Base-by-base conservation (phyloP, 169 alveolate genomes). In the Pseudocohnilembus persalinus region DNA sequence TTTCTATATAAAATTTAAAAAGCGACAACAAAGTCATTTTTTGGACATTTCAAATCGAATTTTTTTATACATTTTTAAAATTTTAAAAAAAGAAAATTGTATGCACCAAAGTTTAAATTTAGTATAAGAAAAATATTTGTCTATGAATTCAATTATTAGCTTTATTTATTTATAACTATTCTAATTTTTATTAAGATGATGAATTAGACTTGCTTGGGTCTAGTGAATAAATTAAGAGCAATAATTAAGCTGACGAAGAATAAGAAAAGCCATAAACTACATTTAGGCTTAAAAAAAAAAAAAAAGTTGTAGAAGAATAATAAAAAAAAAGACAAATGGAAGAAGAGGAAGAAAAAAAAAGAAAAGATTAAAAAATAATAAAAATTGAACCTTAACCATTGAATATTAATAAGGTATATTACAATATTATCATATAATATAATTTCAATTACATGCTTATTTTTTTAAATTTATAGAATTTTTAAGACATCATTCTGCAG, bases 281-380 rank as follows among this genome's bases (percentile, higher is more conserved):
- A 11, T 77, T 77, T 33, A 77, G 28, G 28, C 31, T 33, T 27
- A 77, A 33, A 34, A 77, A 77, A 77, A 77, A 77, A 72, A 77
- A 77, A 33, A 77, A 33, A 33, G 72, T 77, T 1, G 65, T 33
- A 77, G 82, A 27, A 33, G 73, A 0, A 6, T 34, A 4, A 33
- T 4, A 49, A 49, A 77, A 77, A 20, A 63, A 33, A 6, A 33
- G 24, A 26, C 31, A 77, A 31, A 20, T 31, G 33, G 29, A 33
- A 0, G n/a, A 77, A 33, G 30, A 27, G 4, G 28, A 77, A 77
- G 29, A 33, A 6, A 31, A 77, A 33, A 33, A 32, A 77, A 77
- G 28, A 16, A 77, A 77, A 68, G 28, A 77, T n/a, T 32, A 29
- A 34, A 77, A 32, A 31, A 1, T 33, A 0, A 33, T 77, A 33